A percentile compares a stretch with the other conserved stretches of the same genome.
Conservation (phyloP, 768 basidiomycete species). For the Mycena albidolilacea region DNA sequence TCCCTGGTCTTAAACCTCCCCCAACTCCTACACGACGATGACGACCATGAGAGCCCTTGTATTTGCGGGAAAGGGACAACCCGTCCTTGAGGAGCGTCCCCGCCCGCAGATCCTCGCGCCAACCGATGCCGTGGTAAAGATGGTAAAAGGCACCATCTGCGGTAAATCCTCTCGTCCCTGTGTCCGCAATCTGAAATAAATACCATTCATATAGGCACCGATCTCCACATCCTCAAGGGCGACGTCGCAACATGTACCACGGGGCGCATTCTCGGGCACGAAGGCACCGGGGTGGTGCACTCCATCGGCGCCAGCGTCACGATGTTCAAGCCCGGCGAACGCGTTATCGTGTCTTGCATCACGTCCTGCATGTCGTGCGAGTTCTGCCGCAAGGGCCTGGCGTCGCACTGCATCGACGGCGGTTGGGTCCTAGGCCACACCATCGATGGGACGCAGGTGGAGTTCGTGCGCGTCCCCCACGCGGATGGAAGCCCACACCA, state of each 20-base stretch:
- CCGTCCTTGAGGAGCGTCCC: slow-evolving; percentile 37
- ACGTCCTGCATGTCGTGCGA: slow-evolving; percentile 43
- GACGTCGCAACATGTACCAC: too few species aligned
- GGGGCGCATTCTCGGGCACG: slow-evolving; percentile 54
- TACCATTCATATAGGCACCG: too few species aligned
- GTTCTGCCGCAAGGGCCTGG: slow-evolving; percentile 39
- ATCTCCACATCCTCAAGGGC: too few species aligned
- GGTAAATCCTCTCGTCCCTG: slow-evolving; percentile 21
- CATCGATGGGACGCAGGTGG: slow-evolving; percentile 45
- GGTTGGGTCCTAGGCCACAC: slow-evolving; percentile 45
- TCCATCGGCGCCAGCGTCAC: slow-evolving; percentile 48
- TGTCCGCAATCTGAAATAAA: neutral
- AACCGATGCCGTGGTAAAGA: slow-evolving; percentile 42
- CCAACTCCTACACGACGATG: neutral
- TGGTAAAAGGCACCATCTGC: slow-evolving; percentile 42
- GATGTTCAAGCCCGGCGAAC: slow-evolving; percentile 51
- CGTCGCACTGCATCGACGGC: slow-evolving; percentile 43
- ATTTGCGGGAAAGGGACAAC: slow-evolving; percentile 22
- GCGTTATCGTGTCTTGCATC: slow-evolving; percentile 38
- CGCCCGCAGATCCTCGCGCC: slow-evolving; percentile 37
- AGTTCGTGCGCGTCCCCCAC: slow-evolving; percentile 44
- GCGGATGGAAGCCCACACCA: slow-evolving; percentile 40
- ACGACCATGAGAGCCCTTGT: slow-evolving; percentile 36
- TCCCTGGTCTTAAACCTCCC: neutral
- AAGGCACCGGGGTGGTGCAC: slow-evolving; percentile 54